These are phyloP conservation scores for Colletotrichum musae DNA, from an alignment of 2,329 filamentous ascomycete species.

Conservation along the genomic window DNA sequence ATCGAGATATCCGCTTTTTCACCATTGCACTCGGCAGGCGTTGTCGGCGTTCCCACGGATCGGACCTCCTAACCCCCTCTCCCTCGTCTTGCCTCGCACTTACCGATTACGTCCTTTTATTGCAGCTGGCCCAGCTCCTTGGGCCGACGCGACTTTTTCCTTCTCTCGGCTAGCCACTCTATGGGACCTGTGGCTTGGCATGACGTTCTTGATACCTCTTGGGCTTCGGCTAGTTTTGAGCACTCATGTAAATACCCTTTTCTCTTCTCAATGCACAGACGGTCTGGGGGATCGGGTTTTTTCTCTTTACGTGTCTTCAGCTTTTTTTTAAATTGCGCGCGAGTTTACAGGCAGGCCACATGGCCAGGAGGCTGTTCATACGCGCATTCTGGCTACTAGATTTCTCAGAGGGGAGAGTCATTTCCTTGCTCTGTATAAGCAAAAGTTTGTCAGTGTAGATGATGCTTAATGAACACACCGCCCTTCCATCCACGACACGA, in stretches of 20 bases:
- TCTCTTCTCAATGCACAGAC: constrained; percentile 32
- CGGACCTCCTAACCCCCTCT: constrained; percentile 20
- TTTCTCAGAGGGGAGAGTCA: constrained; percentile 19
- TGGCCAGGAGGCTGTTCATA: constrained; percentile 21
- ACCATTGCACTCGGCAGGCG: constrained; percentile 37
- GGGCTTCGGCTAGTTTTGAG: constrained; percentile 30
- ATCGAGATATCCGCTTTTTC: constrained; percentile 21
- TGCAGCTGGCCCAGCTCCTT: constrained; percentile 32
- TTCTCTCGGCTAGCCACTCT: constrained; percentile 18
- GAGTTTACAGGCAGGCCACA: constrained; percentile 16
- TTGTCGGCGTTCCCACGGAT: constrained; percentile 39
- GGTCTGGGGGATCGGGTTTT: constrained; percentile 19
- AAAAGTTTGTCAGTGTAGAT: constrained; percentile 37
- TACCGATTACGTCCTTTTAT: constrained; percentile 37
- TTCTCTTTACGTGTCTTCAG: constrained; percentile 1
- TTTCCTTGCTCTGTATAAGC: constrained; percentile 15
- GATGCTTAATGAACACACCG: constrained; percentile 34
- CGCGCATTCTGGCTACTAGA: constrained; percentile 24
- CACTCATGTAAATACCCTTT: constrained; percentile 38
- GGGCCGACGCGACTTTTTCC: constrained; percentile 25
- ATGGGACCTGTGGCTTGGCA: constrained; percentile 23
- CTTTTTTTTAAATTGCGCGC: constrained; percentile 13
- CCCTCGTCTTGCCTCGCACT: constrained; percentile 4
- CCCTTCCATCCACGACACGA: neutral
- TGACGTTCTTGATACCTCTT: constrained; percentile 40